Evolutionary conservation across 768 basidiomycete genomes (phyloP), one percentile per base, ranked within the genome.

Genomic region (Phaeotremella skinneri): DNA sequence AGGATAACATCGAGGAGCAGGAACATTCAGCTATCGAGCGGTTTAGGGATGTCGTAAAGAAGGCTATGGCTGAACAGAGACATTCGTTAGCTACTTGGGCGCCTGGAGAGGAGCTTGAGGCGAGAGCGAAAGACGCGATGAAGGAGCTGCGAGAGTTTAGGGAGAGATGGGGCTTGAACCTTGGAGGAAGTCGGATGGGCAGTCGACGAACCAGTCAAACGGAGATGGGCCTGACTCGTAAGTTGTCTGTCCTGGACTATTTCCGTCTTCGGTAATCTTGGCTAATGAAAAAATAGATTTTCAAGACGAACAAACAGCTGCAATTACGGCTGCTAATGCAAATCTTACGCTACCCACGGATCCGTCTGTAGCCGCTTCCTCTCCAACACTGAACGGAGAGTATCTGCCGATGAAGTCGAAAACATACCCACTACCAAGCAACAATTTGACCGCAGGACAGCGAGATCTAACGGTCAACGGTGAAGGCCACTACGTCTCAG

Each of bases 81-180:
- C 59, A 67, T 48, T 62, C 45, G 25, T 55, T 70, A 43, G 66
- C 65, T 20, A 64, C 70, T 20, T 73, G 72, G 72, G 58, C 63
- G n/a, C 72, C 72, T 34, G 69, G 65, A 37, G 72, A 73, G 43
- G 67, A 69, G 29, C 56, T 73, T 9, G 63, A 70, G 32, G 61
- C 59, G 16, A 52, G 58, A 31, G 64, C 65, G 17, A 66, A 67
- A 42, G 60, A 49, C n/a, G 70, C 68, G 3, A 72, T 69, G 68
- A 58, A 64, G 47, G 67, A 73, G 39, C 52, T 73, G 17, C 45
- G 69, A 49, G 72, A 73, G 59, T 69, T 73, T 45, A 73, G 61
- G 37, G 71, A 66, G 21, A 53, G 59, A 34, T 68, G 63, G 66
- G 43, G 52, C 53, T 45, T 52, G 20, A 59, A 56, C 1, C 37